Evolutionary conservation across 495 filamentous ascomycete genomes (phyloP), one percentile per base, ranked within the genome.

Genomic region (Beverwykella pulmonaria): DNA sequence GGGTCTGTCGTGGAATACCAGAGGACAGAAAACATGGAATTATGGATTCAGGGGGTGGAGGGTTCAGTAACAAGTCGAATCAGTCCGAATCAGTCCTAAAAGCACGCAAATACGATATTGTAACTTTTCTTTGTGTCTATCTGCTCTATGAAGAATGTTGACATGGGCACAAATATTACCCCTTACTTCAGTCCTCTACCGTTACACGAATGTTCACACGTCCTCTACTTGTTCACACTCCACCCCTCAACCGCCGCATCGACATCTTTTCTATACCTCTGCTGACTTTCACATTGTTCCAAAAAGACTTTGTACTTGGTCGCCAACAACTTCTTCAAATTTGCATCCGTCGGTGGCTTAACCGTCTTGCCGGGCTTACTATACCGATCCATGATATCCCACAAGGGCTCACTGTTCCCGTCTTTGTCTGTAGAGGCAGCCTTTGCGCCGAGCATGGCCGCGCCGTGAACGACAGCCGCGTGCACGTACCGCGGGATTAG

Each of bases 361-460:
- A 96, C 86, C 60, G 90, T 84, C 73, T 86, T 90, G n/a, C 94
- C 93, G 25, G 91, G 88, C 79, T 96, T 96, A 78, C 87, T 93
- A 90, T 97, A 96, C 34, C 92, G 87, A 76, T 94, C 90, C 94
- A 98, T 98, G 72, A 98, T 97, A 59, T 86, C 83, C 94, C 93
- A 98, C 61, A 98, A 79, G 46, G 87, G 84, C 79, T 96, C 93
- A 0, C 88, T 92, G 63, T 87, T 86, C 14, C 93, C 93, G 17
- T 92, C 82, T 10, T 78, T 75, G 66, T 76, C 72, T 14, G 75
- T 75, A 25, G 70, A 95, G 23, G 92, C 94, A 53, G 94, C 94
- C 77, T 98, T 98, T 15, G 91, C 94, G 27, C 93, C 94, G 22
- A 98, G 83, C 93, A 98, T 98, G 10, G 94, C 94, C 29, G 94